Percentiles rank a stretch among this genome's conserved stretches.
These are phyloP conservation scores for Nakaseomyces bracarensis DNA, from an alignment of 1,139 yeast genomes.

Conservation along the genomic window DNA sequence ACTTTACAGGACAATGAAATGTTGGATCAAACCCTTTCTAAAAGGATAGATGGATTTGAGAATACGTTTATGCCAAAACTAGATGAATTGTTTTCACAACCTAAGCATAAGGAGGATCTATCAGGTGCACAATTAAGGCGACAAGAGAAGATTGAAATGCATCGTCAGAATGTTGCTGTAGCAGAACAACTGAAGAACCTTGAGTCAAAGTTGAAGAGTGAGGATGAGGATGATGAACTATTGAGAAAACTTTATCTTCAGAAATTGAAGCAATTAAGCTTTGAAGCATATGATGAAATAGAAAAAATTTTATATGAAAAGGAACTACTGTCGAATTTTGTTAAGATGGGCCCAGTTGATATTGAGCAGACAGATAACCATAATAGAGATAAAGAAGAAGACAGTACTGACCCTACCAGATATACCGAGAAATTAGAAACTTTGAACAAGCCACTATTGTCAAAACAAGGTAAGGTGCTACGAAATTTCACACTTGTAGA, in stretches of 20 bases:
- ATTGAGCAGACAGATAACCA: slow-evolving; percentile 9
- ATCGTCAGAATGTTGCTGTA: slow-evolving; percentile 51
- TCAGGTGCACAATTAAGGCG: slow-evolving; percentile 49
- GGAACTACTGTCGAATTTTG: slow-evolving; percentile 27
- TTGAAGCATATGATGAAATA: slow-evolving; percentile 43
- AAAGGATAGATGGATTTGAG: slow-evolving; percentile 38
- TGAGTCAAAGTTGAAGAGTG: slow-evolving; percentile 28
- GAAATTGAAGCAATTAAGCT: slow-evolving; percentile 45
- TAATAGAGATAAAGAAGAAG: slow-evolving; percentile 12
- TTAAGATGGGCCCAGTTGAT: slow-evolving; percentile 13
- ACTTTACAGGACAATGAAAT: slow-evolving; percentile 38
- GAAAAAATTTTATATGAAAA: slow-evolving; percentile 26
- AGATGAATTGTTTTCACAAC: slow-evolving; percentile 32
- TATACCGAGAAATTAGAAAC: slow-evolving; percentile 51
- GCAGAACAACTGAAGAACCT: slow-evolving; percentile 37
- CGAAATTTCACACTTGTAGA: slow-evolving; percentile 78
- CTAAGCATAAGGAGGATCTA: slow-evolving; percentile 19
- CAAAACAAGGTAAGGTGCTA: slow-evolving; percentile 65
- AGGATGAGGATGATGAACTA: slow-evolving; percentile 51
- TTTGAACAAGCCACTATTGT: slow-evolving; percentile 38
- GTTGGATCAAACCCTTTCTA: slow-evolving; percentile 36
- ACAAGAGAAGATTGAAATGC: slow-evolving; percentile 65
- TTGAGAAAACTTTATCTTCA: slow-evolving; percentile 47
- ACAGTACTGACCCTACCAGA: slow-evolving; percentile 31
- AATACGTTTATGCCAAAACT: slow-evolving; percentile 38